phyloP scores from a whole-genome alignment of 164 flowering plant genomes.

The Dillenia turbinata region DNA sequence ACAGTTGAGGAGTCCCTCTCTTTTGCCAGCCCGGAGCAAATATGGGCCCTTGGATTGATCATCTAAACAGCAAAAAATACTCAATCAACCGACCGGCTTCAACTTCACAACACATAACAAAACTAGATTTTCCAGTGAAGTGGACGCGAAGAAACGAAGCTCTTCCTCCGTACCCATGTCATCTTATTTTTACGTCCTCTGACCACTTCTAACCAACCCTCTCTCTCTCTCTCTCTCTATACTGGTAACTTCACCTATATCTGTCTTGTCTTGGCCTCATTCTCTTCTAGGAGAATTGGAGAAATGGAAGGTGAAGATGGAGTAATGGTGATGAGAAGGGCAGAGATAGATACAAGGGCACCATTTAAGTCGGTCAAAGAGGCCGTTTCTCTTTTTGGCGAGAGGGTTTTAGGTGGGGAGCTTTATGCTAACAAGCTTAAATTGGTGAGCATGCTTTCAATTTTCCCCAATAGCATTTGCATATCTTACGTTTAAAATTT shows the following conservation, averaged over 20 bases:
- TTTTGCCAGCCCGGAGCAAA: not conserved
- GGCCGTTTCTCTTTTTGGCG: conserved; percentile 52
- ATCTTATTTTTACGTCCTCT: not conserved
- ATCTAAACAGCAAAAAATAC: not conserved
- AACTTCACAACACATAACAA: conserved; percentile 30
- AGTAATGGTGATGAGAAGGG: conserved; percentile 17
- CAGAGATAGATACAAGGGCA: conserved; percentile 51
- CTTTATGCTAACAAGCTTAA: conserved; percentile 30
- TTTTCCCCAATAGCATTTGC: not conserved
- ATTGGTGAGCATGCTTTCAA: conserved; percentile 13
- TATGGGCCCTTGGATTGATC: conserved; percentile 4
- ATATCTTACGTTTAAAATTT: too few relatives aligned
- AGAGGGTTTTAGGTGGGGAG: conserved; percentile 43
- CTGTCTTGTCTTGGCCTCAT: not conserved
- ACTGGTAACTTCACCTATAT: not conserved
- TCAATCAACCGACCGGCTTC: conserved; percentile 22
- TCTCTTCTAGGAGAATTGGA: not conserved
- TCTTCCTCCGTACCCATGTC: conserved; percentile 5
- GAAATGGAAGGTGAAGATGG: conserved; percentile 13
- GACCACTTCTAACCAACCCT: conserved; percentile 2
- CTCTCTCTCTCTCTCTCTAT: conserved; percentile 9
- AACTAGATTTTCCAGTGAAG: conserved; percentile 48
- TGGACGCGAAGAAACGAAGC: conserved; percentile 91
- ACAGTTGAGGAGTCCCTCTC: conserved; percentile 33
- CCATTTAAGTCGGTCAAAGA: conserved; percentile 60